Evolutionary conservation across 768 basidiomycete genomes (phyloP), one percentile per base, ranked within the genome.

Genomic region (Lactarius evosmus): DNA sequence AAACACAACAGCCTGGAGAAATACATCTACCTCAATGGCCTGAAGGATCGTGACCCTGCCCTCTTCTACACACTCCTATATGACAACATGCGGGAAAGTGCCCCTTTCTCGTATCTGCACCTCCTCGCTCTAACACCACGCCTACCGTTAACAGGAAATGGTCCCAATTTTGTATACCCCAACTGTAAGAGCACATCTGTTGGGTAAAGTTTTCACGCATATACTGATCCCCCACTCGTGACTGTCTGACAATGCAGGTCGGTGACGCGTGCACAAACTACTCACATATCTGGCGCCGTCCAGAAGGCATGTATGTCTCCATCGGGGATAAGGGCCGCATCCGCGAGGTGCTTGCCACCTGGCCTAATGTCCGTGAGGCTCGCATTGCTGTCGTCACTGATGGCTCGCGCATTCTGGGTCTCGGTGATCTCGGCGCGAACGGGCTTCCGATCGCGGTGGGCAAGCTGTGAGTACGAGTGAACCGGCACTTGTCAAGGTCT

Each of bases 311-410:
- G 86, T 88, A 84, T 70, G 77, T 97, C 68, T 91, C 90, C 27
- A 82, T 91, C 70, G 84, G 85, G 58, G 93, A 98, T 76, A 91
- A 91, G 72, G 93, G 92, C 51, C 87, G 84, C 50, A 88, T 95
- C 69, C 78, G 83, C 51, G 74, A 79, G 65, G 83, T 95, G 62
- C 77, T 95, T 41, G 74, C 77, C 50, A 88, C 86, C 70, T 93
- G 91, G 88, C 86, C 89, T 7, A 83, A 79, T 63, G 75, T 85
- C 62, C 79, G 86, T 56, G 86, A 91, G 38, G 88, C 89, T 19
- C 83, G 92, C 41, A 95, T 97, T 67, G 84, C 86, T 58, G 95
- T 98, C 50, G 93, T 97, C 27, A 97, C 95, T 0, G 95, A 96
- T 74, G 95, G 89, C 38, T 92, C 90, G 14, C 86, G 95, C 50